A percentile compares a stretch with the other conserved stretches of the same genome.
Conservation (phyloP, 768 basidiomycete species). For the Gyrodon lividus region DNA sequence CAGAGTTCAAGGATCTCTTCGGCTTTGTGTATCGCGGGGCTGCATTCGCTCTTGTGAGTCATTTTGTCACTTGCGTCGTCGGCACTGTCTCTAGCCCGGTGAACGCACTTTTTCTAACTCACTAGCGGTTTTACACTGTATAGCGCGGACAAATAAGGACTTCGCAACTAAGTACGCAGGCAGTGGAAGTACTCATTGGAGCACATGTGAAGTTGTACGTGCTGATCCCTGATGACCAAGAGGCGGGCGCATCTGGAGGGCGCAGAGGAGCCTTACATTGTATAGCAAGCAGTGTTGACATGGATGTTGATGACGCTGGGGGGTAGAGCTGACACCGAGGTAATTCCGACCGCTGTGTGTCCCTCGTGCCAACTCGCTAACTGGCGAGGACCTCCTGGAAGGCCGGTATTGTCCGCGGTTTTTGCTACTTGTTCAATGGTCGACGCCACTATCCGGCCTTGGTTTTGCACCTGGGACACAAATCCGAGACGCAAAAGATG, state of each 20-base stretch:
- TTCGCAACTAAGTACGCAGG: conserved; percentile 19
- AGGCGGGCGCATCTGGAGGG: neutral
- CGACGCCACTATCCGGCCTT: no score
- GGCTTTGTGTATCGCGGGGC: conserved; percentile 41
- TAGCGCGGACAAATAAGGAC: conserved; percentile 33
- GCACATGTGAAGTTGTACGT: conserved; percentile 40
- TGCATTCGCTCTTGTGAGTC: conserved; percentile 40
- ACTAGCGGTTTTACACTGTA: neutral
- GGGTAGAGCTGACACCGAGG: conserved; percentile 7
- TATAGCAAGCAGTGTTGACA: neutral
- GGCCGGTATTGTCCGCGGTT: no score
- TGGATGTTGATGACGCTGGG: conserved; percentile 9
- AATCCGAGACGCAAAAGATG: no score
- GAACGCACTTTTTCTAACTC: neutral
- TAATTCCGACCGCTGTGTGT: neutral
- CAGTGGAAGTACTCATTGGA: conserved; percentile 34
- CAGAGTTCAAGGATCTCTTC: conserved; percentile 42
- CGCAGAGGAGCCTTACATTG: neutral
- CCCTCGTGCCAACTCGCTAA: no score
- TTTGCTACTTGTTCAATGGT: no score
- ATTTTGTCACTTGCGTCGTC: neutral
- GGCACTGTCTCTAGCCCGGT: neutral
- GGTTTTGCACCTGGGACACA: no score
- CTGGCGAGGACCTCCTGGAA: neutral
- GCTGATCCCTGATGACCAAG: neutral